A percentile compares a stretch with the other conserved stretches of the same genome.
Evolutionary conservation across 129 eudicot species (phyloP).

Genomic region (Gnaphalium uliginosum): DNA sequence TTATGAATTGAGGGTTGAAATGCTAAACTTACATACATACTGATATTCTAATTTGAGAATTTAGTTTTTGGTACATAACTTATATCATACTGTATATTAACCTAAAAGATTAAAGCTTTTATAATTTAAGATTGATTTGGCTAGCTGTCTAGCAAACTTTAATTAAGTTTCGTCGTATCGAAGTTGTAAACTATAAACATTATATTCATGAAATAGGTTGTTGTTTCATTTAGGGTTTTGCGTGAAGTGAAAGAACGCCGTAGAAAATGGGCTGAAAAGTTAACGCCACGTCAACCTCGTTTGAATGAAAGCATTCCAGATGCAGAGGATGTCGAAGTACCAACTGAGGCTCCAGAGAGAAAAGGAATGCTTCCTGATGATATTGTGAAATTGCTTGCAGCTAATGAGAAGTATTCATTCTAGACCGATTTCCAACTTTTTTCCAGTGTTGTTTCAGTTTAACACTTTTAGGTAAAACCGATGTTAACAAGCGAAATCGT

Average conservation of each 20-base stretch:
- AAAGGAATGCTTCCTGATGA: constrained; percentile 87
- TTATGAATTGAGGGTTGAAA: not conserved
- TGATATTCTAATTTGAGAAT: not conserved
- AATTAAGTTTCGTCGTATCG: too few species aligned
- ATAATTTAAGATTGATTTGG: not conserved
- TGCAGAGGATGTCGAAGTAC: constrained; percentile 39
- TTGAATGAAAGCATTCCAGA: constrained; percentile 36
- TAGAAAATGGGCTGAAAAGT: constrained; percentile 71
- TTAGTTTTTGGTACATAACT: not conserved
- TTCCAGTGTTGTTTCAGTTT: not conserved
- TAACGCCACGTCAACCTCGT: constrained; percentile 59
- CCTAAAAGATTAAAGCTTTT: not conserved
- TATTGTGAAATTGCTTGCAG: constrained; percentile 78
- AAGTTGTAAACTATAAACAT: not conserved
- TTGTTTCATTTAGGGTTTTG: constrained; percentile 45
- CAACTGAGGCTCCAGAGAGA: constrained; percentile 29
- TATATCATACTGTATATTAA: too few species aligned
- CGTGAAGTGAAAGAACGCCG: constrained; percentile 91
- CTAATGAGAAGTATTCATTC: constrained; percentile 55
- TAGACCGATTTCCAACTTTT: not conserved
- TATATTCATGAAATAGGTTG: not conserved
- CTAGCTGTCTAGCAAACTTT: not conserved
- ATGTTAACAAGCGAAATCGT: not conserved
- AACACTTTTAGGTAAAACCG: not conserved
- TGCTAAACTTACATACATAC: not conserved